Base-by-base conservation (phyloP, 495 filamentous ascomycete genomes). In the Penicillium ochrochloron region DNA sequence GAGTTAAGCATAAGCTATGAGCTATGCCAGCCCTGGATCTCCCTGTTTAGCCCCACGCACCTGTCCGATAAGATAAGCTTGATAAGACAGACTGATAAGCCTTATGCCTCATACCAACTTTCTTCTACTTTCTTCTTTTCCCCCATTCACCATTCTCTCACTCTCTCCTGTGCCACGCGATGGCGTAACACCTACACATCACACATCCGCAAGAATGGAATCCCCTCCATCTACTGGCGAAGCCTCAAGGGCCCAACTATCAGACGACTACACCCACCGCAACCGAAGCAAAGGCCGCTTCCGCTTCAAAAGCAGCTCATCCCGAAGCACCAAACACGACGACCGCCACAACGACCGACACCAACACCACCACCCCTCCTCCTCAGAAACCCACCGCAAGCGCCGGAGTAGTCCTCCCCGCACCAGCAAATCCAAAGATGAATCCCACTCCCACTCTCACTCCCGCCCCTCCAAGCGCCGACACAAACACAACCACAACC, bases 261-360 rank as follows among this genome's bases (percentile, higher is more conserved):
- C 27, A 54, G 54, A 77, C 60, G 70, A 73, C 5, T 69, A 76
- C 53, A 46, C 63, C 6, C 39, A 63, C 31, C 21, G 52, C 23
- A 57, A 57, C 29, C 61, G 64, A 29, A 64, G 59, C 61, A 65
- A 79, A 78, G 63, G 70, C 8, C 86, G 79, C 72, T 88, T 90
- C 74, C 85, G 85, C 46, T 88, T 90, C 78, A 90, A 80, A 57
- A 71, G 69, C 44, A 66, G 63, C 25, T 60, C 62, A 3, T 73
- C 73, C 12, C 64, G 87, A 35, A 46, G 69, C 77, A 75, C 15
- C 7, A 56, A 27, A 74, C 76, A 69, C 23, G 59, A 61, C n/a
- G 56, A 72, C 33, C 27, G 37, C 48, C 4, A 29, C 21, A 11
- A 44, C 10, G 19, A 66, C 42, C 35, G 34, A 46, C 59, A 31